Percentiles rank a stretch among this genome's conserved stretches.
These are phyloP conservation scores for Salvia splendens DNA, from an alignment of 257 asterid species.

Conservation along the genomic window DNA sequence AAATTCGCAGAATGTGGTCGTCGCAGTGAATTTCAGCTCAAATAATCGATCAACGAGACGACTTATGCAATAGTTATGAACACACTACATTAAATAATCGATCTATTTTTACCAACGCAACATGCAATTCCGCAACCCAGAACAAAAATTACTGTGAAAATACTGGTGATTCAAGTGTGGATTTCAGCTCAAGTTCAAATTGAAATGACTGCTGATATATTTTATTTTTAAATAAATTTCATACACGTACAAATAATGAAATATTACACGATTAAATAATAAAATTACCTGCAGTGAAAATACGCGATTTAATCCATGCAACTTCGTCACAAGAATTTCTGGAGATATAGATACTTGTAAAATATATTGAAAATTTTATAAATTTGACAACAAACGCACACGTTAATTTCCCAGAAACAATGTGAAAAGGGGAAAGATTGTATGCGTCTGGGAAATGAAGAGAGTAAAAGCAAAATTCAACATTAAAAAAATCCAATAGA, in stretches of 20 bases:
- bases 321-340: conserved; percentile 1
- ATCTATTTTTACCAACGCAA: neutral
- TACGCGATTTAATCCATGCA: conserved; percentile 22
- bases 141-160: too few relatives aligned
- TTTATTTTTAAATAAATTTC: neutral
- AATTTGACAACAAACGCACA: conserved; percentile 17
- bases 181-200: neutral
- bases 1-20: neutral
- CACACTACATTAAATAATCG: neutral
- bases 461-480: neutral
- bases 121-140: neutral
- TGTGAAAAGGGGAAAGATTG: conserved; percentile 9
- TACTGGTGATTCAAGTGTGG: too few relatives aligned
- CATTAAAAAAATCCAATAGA: neutral
- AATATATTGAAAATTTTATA: neutral
- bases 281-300: neutral
- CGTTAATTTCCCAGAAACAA: neutral
- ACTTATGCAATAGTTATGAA: conserved; percentile 12
- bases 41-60: conserved; percentile 8
- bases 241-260: neutral
- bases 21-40: neutral
- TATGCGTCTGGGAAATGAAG: conserved; percentile 15
- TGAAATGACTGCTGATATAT: neutral
- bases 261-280: too few relatives aligned
- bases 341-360: neutral